phyloP scores from a whole-genome alignment of 139 green algal species.

The Closterium sp. region DNA sequence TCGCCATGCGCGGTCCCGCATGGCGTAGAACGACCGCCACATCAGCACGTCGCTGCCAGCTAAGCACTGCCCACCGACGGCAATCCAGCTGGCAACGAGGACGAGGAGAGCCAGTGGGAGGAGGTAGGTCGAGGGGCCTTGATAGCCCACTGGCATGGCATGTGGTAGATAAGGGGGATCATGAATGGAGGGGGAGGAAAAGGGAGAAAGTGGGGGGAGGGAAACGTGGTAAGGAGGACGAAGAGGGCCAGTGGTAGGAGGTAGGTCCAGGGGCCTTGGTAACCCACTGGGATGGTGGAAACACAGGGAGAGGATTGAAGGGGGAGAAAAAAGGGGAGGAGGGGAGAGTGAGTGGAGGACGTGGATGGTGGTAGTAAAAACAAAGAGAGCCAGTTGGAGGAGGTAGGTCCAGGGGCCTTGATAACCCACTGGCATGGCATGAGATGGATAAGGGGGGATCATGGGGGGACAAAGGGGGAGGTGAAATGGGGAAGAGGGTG shows the following conservation, averaged over 20 bases:
- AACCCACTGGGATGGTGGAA: too few species aligned
- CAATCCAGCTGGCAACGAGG: background rate
- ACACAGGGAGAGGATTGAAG: too few species aligned
- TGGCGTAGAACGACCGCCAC: slow-evolving; percentile 44
- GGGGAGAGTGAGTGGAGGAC: too few species aligned
- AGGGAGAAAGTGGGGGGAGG: background rate
- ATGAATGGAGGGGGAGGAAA: background rate
- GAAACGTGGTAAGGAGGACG: background rate
- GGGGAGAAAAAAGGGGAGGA: too few species aligned
- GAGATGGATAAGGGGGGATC: background rate
- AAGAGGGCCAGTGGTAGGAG: too few species aligned
- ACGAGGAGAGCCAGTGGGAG: slow-evolving; percentile 14
- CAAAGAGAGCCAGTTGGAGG: background rate
- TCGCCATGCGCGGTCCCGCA: slow-evolving; percentile 32
- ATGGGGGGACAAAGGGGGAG: background rate
- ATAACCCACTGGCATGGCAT: background rate
- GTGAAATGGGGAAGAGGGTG: too few species aligned
- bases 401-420: background rate
- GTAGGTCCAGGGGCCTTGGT: too few species aligned
- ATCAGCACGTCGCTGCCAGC: slow-evolving; percentile 33
- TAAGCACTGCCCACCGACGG: slow-evolving; percentile 12
- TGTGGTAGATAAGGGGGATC: background rate
- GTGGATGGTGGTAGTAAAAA: background rate
- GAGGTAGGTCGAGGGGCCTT: slow-evolving; percentile 2
- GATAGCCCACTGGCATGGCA: background rate